A percentile compares a stretch with the other conserved stretches of the same genome.
phyloP scores from a whole-genome alignment of 148 eudicot genomes.

The Chenopodium quinoa region DNA sequence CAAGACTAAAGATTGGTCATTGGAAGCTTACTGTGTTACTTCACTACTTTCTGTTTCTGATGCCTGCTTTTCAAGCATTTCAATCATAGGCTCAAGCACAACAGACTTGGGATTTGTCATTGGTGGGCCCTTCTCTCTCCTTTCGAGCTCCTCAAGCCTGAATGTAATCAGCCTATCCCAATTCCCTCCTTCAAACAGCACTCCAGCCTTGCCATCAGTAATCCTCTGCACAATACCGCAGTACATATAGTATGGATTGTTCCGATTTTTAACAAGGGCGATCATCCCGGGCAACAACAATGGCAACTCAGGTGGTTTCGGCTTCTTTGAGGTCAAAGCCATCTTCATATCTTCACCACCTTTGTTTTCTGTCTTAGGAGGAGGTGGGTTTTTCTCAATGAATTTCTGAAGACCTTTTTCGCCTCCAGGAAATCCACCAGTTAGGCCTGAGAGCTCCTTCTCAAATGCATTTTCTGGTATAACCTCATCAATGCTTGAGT shows the following conservation, averaged over 20 bases:
- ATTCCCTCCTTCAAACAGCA: slow-evolving; percentile 89
- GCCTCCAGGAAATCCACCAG: slow-evolving; percentile 93
- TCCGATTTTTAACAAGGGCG: slow-evolving; percentile 70
- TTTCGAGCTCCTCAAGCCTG: slow-evolving; percentile 81
- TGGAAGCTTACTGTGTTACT: slow-evolving; percentile 5
- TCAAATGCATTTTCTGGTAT: slow-evolving; percentile 59
- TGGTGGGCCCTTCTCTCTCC: slow-evolving; percentile 80
- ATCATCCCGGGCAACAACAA: slow-evolving; percentile 86
- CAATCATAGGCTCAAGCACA: slow-evolving; percentile 41
- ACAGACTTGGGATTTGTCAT: slow-evolving; percentile 66
- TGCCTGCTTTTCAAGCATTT: slow-evolving; percentile 18
- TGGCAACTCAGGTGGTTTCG: slow-evolving; percentile 66
- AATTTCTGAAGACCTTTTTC: slow-evolving; percentile 75
- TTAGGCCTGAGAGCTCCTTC: slow-evolving; percentile 74
- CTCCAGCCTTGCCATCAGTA: slow-evolving; percentile 82
- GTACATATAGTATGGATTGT: slow-evolving; percentile 68
- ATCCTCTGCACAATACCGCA: slow-evolving; percentile 93
- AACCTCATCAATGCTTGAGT: slow-evolving; percentile 23
- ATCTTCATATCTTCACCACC: slow-evolving; percentile 25
- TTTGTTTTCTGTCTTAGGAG: slow-evolving; percentile 19
- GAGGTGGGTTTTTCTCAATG: slow-evolving; percentile 77
- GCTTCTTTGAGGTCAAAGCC: slow-evolving; percentile 43
- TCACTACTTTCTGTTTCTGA: slow-evolving; percentile 8
- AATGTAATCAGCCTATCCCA: slow-evolving; percentile 80
- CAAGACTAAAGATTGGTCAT: not conserved